A percentile compares a stretch with the other conserved stretches of the same genome.
phyloP scores from a whole-genome alignment of 169 alveolate genomes.

The Toxoplasma gondii region DNA sequence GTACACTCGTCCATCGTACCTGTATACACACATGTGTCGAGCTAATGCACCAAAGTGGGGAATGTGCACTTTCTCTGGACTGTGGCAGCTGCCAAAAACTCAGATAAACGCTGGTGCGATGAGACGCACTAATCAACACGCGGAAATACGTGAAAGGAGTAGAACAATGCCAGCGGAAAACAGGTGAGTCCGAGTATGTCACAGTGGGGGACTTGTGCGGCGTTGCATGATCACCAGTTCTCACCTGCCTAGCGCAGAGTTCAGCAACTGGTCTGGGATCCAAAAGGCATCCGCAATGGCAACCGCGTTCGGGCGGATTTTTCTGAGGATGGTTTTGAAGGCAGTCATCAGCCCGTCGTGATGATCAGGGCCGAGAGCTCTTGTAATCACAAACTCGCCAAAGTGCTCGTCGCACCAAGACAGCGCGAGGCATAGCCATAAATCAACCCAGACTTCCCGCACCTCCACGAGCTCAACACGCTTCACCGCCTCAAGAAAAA shows the following conservation, averaged over 20 bases:
- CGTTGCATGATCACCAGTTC: too few relatives aligned
- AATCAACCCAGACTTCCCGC: background rate
- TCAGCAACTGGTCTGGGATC: constrained; percentile 59
- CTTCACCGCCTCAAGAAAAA: constrained; percentile 6
- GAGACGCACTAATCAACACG: too few relatives aligned
- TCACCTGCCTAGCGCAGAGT: constrained; percentile 67
- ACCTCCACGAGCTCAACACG: background rate
- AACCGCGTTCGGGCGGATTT: constrained; percentile 56
- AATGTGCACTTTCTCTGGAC: too few relatives aligned
- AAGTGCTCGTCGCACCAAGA: constrained; percentile 41
- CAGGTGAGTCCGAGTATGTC: too few relatives aligned
- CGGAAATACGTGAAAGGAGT: too few relatives aligned
- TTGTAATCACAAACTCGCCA: constrained; percentile 55
- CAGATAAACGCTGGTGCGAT: too few relatives aligned
- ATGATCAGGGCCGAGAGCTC: background rate
- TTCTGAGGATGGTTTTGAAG: background rate
- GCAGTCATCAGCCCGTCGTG: background rate
- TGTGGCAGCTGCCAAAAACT: too few relatives aligned
- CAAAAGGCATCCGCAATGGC: constrained; percentile 51
- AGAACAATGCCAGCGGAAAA: too few relatives aligned
- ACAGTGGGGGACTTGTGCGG: too few relatives aligned
- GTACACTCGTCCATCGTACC: constrained; percentile 70
- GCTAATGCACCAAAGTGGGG: too few relatives aligned
- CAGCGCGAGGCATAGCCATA: constrained; percentile 32
- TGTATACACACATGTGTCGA: background rate